phyloP scores from a whole-genome alignment of 1,139 yeast species.

The Blastobotrys apis region DNA sequence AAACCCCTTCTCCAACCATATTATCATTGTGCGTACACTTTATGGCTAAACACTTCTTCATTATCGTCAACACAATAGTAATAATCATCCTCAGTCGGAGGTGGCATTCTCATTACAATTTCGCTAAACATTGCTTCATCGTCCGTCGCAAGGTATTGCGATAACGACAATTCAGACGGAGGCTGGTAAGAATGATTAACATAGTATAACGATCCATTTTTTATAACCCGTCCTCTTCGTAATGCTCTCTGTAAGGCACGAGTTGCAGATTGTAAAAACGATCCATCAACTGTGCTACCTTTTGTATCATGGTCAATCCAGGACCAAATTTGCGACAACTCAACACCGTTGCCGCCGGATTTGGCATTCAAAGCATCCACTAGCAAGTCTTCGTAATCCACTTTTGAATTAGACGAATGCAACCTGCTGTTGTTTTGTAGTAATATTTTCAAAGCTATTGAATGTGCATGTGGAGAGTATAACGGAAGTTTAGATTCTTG shows the following conservation, averaged over 20 bases:
- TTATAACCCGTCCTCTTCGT: slow-evolving; percentile 35
- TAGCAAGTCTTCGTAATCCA: slow-evolving; percentile 35
- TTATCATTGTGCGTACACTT: slow-evolving; percentile 19
- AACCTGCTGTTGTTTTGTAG: slow-evolving; percentile 35
- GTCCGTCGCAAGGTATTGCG: slow-evolving; percentile 36
- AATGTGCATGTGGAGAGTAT: slow-evolving; percentile 36
- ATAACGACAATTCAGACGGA: slow-evolving; percentile 35
- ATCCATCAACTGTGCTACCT: slow-evolving; percentile 31
- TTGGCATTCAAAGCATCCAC: slow-evolving; percentile 36
- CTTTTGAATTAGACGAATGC: slow-evolving; percentile 25
- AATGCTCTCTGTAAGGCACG: slow-evolving; percentile 38
- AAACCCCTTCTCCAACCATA: background rate
- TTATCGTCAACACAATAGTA: slow-evolving; percentile 34
- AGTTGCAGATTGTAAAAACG: slow-evolving; percentile 36
- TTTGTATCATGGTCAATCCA: slow-evolving; percentile 34
- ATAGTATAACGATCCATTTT: slow-evolving; percentile 31
- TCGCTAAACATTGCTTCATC: slow-evolving; percentile 38
- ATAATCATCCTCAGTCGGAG: slow-evolving; percentile 33
- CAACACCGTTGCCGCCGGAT: slow-evolving; percentile 35
- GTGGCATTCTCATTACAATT: slow-evolving; percentile 35
- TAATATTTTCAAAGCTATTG: slow-evolving; percentile 35
- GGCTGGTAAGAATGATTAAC: slow-evolving; percentile 36
- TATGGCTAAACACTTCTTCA: slow-evolving; percentile 33
- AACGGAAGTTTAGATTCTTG: slow-evolving; percentile 36
- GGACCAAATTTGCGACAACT: slow-evolving; percentile 34